Evolutionary conservation across 2,329 filamentous ascomycete species (phyloP).

Genomic region (Aspergillaceae sp.): DNA sequence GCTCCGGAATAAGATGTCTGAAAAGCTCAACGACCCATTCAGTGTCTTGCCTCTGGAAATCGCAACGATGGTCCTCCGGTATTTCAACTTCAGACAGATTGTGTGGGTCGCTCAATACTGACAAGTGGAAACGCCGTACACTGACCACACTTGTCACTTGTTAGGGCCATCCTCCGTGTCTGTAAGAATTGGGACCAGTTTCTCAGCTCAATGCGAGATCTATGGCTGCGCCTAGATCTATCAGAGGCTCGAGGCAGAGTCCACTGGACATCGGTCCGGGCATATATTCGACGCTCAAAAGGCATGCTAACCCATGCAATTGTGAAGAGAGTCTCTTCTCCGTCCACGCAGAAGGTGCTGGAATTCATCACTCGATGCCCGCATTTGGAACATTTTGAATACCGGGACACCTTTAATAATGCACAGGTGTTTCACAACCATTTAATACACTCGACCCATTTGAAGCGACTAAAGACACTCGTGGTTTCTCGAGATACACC

Average conservation of each 20-base stretch:
- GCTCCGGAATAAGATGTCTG: slow-evolving; percentile 24
- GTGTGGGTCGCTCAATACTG: slow-evolving; percentile 26
- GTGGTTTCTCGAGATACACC: slow-evolving; percentile 17
- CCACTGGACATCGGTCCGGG: slow-evolving; percentile 24
- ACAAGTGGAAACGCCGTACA: background rate
- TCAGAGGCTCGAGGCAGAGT: slow-evolving; percentile 37
- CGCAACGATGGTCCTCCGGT: slow-evolving; percentile 42
- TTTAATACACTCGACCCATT: slow-evolving; percentile 18
- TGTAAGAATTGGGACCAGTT: slow-evolving; percentile 49
- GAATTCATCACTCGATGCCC: slow-evolving; percentile 28
- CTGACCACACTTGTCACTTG: background rate
- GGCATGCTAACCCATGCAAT: slow-evolving; percentile 24
- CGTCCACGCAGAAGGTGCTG: slow-evolving; percentile 18
- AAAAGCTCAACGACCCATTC: slow-evolving; percentile 41
- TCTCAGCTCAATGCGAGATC: slow-evolving; percentile 36
- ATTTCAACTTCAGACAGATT: slow-evolving; percentile 45
- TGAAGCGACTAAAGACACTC: slow-evolving; percentile 17
- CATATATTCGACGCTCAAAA: slow-evolving; percentile 28
- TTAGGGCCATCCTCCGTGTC: slow-evolving; percentile 43
- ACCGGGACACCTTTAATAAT: slow-evolving; percentile 12
- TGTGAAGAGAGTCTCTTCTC: slow-evolving; percentile 19
- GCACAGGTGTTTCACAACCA: slow-evolving; percentile 16
- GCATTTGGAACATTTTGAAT: slow-evolving; percentile 23
- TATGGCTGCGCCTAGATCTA: slow-evolving; percentile 50
- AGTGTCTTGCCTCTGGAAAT: slow-evolving; percentile 47